A percentile compares a stretch with the other conserved stretches of the same genome.
Evolutionary conservation across 352 stramenopile species (phyloP).

Genomic region (Elongisporangium anandrum): DNA sequence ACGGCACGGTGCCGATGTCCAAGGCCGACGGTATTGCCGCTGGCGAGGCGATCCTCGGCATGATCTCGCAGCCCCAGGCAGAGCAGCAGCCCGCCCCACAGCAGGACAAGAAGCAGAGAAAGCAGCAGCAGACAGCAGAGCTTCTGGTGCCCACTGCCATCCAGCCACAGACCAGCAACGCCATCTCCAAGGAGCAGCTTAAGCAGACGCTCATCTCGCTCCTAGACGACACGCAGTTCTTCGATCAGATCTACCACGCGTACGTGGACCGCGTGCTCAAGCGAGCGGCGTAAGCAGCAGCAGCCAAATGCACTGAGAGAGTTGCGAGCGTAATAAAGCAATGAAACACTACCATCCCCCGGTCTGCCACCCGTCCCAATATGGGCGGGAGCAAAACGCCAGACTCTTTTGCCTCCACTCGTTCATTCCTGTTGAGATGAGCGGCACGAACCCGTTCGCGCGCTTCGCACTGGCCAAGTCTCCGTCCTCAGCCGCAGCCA

Average conservation of each 20-base stretch:
- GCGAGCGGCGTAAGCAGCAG: slow-evolving; percentile 8
- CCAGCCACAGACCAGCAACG: neutral
- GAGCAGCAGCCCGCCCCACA: slow-evolving; percentile 11
- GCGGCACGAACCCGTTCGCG: slow-evolving; percentile 67
- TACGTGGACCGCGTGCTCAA: slow-evolving; percentile 68
- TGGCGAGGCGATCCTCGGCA: slow-evolving; percentile 77
- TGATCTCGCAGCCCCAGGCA: slow-evolving; percentile 55
- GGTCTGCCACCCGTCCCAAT: neutral
- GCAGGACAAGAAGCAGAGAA: slow-evolving; percentile 28
- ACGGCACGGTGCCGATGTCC: slow-evolving; percentile 60
- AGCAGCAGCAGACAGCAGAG: slow-evolving; percentile 15
- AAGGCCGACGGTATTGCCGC: slow-evolving; percentile 77
- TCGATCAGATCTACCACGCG: slow-evolving; percentile 86
- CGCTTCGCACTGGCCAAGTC: slow-evolving; percentile 47
- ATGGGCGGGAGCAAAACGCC: neutral
- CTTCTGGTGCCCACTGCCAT: slow-evolving; percentile 7
- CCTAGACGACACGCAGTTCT: slow-evolving; percentile 80
- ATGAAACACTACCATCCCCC: neutral
- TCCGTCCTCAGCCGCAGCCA: neutral
- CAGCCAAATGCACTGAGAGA: neutral
- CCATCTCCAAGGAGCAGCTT: slow-evolving; percentile 80
- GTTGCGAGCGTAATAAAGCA: neutral
- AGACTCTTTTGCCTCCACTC: neutral
- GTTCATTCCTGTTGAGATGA: neutral
- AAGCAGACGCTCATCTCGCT: slow-evolving; percentile 81